Evolutionary conservation across 192 early-diverging fungal genomes (phyloP), one percentile per base, ranked within the genome.

Genomic region (Backusella morwellensis): DNA sequence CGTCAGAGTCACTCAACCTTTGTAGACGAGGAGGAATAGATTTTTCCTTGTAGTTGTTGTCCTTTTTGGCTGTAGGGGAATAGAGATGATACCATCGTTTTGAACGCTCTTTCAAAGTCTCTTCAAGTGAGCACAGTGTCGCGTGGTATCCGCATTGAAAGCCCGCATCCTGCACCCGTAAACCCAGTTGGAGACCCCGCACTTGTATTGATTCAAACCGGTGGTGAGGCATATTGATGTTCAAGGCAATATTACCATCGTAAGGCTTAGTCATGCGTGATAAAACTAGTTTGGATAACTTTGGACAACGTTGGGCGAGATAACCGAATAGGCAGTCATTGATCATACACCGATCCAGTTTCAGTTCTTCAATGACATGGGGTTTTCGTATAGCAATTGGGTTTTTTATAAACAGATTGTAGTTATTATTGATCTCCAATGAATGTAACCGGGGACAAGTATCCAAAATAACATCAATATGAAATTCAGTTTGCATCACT

Each of bases 21-120:
- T 72, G 70, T 72, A 72, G 17, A 3, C 41, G 4, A 8, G 70
- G 70, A 17, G 41, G 21, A n/a, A 17, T 15, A 6, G 0, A 6
- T 6, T 50, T 17, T 7, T 21, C 19, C 35, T 44, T 17, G 7
- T 17, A 26, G 42, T 3, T 41, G 4, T 19, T 44, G 26, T 34
- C 50, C 42, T n/a, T 34, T 72, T 44, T 47, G 26, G 42, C 12
- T 47, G 70, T 29, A 63, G 56, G 56, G 23, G 56, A 63, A 26
- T 72, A 72, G 17, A 72, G 29, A 12, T 72, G 70, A 72, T 72
- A 72, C 70, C 70, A 72, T 26, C 70, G 41, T 9, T 70, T 35
- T 23, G 68, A 38, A 23, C 38, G 35, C n/a, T 70, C 38, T 23
- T 40, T 38, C 8, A 38, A 38, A 41, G 38, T 41, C 38, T 70